Conservation (phyloP, 2,329 filamentous ascomycete genomes). For the Aureobasidium sp. region DNA sequence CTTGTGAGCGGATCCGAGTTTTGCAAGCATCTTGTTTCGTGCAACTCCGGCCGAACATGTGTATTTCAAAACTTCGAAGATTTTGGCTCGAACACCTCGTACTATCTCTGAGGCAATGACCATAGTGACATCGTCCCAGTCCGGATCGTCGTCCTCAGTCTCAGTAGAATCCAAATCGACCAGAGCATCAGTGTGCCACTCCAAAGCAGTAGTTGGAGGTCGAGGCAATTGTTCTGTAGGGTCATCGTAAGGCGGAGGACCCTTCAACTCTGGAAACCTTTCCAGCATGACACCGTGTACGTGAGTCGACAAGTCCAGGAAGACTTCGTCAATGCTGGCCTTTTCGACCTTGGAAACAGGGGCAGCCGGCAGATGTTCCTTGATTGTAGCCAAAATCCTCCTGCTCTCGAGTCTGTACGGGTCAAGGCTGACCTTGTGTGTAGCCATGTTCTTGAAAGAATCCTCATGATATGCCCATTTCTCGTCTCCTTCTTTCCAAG, state of each 20-base stretch:
- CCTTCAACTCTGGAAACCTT: conserved; percentile 63
- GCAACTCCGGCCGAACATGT: conserved; percentile 88
- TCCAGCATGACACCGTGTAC: conserved; percentile 67
- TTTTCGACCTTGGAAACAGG: conserved; percentile 74
- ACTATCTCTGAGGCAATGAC: conserved; percentile 85
- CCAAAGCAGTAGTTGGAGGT: conserved; percentile 63
- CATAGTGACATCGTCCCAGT: conserved; percentile 93
- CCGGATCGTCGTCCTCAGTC: conserved; percentile 69
- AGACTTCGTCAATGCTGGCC: conserved; percentile 91
- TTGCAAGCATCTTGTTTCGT: conserved; percentile 89
- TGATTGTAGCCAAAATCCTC: conserved; percentile 71
- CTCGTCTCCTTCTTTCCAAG: conserved; percentile 85
- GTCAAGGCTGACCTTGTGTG: conserved; percentile 89
- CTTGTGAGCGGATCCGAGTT: conserved; percentile 81
- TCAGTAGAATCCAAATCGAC: conserved; percentile 66
- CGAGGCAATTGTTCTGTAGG: conserved; percentile 61
- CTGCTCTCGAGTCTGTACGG: conserved; percentile 81
- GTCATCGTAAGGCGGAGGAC: conserved; percentile 63
- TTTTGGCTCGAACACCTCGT: conserved; percentile 58
- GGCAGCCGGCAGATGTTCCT: conserved; percentile 57
- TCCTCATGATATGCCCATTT: conserved; percentile 87
- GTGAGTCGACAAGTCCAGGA: conserved; percentile 81
- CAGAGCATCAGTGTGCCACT: conserved; percentile 78
- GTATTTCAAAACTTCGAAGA: conserved; percentile 67
- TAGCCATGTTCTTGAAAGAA: conserved; percentile 67